Base-by-base conservation (phyloP, 2,329 filamentous ascomycete genomes). In the Cylindrodendrum hubeiense region DNA sequence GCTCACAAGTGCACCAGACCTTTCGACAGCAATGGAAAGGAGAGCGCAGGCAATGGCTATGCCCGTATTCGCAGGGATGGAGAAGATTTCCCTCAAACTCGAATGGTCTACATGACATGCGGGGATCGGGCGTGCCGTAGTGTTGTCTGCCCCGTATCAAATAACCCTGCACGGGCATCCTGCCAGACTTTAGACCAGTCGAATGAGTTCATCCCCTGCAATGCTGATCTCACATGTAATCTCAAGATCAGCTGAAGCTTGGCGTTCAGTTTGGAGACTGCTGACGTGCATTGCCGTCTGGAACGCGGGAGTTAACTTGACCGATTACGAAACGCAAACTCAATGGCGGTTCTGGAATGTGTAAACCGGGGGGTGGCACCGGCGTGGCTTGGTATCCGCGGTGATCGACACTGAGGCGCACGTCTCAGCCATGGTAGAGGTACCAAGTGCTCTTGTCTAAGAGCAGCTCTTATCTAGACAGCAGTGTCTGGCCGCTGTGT, bases 291-390 rank as follows among this genome's bases (percentile, higher is more conserved):
- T n/a, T 50, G 28, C 46, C 46, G 24, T 26, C 26, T 44, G 21
- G 17, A 47, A n/a, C 44, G 17, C 44, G 44, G 44, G 44, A 26
- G 44, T 15, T 50, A 50, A 33, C 4, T 28, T 21, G 17, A 17
- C 26, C n/a, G 28, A 21, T 21, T 13, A 28, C 47, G n/a, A 15
- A 50, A 33, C n/a, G 7, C 7, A 50, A 33, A 30, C 28, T 8
- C 47, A 50, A 17, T 22, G 21, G 28, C 17, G n/a, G n/a, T 50
- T 50, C 47, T 50, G 47, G 47, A 50, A 50, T 50, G 47, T 33
- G 47, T 21, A 12, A 33, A 19, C 4, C 21, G 5, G 17, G 5
- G 44, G 47, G 8, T 15, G 10, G 28, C 47, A 33, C n/a, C 19
- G 47, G 28, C 28, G 28, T 50, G 28, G 47, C 28, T 33, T 21